Base-by-base conservation (phyloP, 2,329 filamentous ascomycete species). In the Penicillium vulpinum region DNA sequence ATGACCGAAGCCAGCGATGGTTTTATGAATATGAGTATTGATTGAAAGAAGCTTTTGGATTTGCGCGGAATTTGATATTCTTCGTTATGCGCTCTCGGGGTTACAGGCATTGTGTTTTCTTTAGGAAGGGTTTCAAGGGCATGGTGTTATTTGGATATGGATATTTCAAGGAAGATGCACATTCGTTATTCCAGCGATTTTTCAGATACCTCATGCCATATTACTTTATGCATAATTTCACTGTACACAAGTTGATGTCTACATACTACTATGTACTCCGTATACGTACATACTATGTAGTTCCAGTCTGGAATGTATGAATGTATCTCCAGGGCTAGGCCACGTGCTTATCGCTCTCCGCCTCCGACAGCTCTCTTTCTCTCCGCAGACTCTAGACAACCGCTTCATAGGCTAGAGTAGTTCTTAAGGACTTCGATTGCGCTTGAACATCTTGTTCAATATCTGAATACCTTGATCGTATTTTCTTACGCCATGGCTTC, bases 1-100 rank as follows among this genome's bases (percentile, higher is more conserved):
- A 97, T 97, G 92, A 89, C 85, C 18, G 93, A 97, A 75, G 93
- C 93, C n/a, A 91, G 91, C 71, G 93, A 97, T 73, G 90, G 92
- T 2, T 81, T 97, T 62, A 96, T 96, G 88, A 92, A 93, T 67
- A 94, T 97, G 90, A 96, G 90, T 74, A 96, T 97, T 68, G 92
- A 97, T 73, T 96, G 47, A 58, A 49, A 21, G 8, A 18, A 29
- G 18, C 15, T 38, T 39, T 31, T 26, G 38, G 6, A 18, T 36
- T 38, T 36, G 18, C 16, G 18, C 22, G 9, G 24, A 29, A 29
- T 41, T 43, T 33, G n/a, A 16, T 26, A 51, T 35, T 51, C 26
- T 43, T 48, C 26, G 5, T 18, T 29, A 44, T 31, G 21, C 29
- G 21, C 21, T 18, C 29, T 31, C 7, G 9, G 35, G 15, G 26